A percentile compares a stretch with the other conserved stretches of the same genome.
Conservation (phyloP, 2,329 filamentous ascomycete genomes). For the Diaporthe sp. region DNA sequence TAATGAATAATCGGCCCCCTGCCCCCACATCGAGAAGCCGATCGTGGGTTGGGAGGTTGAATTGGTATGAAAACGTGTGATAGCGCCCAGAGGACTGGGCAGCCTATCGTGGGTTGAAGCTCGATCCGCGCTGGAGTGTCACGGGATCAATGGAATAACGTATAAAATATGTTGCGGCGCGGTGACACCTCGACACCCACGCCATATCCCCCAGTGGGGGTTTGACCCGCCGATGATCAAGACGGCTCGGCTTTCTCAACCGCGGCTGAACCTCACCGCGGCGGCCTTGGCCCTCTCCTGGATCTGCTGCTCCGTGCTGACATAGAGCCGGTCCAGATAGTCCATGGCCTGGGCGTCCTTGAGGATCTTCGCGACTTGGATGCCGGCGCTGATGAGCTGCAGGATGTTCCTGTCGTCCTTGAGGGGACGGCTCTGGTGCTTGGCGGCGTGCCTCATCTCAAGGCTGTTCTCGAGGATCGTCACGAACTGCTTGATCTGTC, state of each 20-base stretch:
- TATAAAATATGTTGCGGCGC: constrained; percentile 18
- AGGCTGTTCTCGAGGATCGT: constrained; percentile 90
- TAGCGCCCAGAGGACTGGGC: neutral
- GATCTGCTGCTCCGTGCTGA: constrained; percentile 84
- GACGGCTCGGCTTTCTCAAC: constrained; percentile 45
- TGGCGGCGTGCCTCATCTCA: constrained; percentile 88
- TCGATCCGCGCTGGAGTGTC: neutral
- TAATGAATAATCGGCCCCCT: neutral
- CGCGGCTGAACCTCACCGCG: constrained; percentile 54
- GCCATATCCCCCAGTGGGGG: neutral
- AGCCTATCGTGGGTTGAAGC: neutral
- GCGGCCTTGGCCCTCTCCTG: constrained; percentile 71
- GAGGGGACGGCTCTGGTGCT: constrained; percentile 84
- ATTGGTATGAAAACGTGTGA: constrained; percentile 12
- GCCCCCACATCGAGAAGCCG: neutral
- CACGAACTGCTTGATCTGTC: constrained; percentile 92
- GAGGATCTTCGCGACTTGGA: constrained; percentile 89
- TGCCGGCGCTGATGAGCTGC: constrained; percentile 87
- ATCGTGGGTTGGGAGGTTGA: neutral
- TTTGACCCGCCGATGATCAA: neutral
- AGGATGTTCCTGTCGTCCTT: constrained; percentile 92
- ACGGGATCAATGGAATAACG: constrained; percentile 16
- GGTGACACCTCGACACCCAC: neutral
- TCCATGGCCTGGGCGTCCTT: constrained; percentile 89
- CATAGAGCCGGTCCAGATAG: constrained; percentile 84